Evolutionary conservation across 2,329 filamentous ascomycete genomes (phyloP).

Genomic region (Xylariaceae sp.): DNA sequence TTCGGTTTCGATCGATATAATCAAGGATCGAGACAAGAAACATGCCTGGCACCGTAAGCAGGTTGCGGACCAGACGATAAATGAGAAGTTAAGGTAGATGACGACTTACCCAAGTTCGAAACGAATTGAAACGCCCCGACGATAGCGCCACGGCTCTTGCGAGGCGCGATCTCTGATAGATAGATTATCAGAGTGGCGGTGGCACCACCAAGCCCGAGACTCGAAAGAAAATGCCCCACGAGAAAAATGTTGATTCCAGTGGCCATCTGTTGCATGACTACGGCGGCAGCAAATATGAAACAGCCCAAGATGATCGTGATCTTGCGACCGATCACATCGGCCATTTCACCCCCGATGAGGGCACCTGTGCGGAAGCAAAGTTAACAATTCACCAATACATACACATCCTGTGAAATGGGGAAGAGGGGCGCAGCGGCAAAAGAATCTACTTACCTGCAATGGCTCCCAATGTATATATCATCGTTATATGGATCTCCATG

Average conservation of each 20-base stretch:
- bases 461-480: slow-evolving; percentile 70
- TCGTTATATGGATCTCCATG: slow-evolving; percentile 57
- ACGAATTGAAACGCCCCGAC: slow-evolving; percentile 83
- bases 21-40: slow-evolving; percentile 69
- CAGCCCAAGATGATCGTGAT: slow-evolving; percentile 69
- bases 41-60: slow-evolving; percentile 36
- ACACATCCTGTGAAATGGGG: neutral
- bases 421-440: too few relatives aligned
- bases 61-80: neutral
- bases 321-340: slow-evolving; percentile 69
- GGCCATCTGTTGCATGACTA: slow-evolving; percentile 59
- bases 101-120: slow-evolving; percentile 60
- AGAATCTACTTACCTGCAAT: slow-evolving; percentile 52
- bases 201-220: slow-evolving; percentile 74
- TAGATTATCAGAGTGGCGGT: slow-evolving; percentile 77
- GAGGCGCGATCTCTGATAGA: slow-evolving; percentile 76
- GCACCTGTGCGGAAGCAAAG: slow-evolving; percentile 42
- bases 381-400: neutral
- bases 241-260: slow-evolving; percentile 58
- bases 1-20: slow-evolving; percentile 61
- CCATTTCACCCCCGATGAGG: slow-evolving; percentile 69
- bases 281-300: slow-evolving; percentile 63
- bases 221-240: slow-evolving; percentile 68
- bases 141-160: slow-evolving; percentile 70
- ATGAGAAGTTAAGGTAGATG: neutral